These are phyloP conservation scores for Gaeumannomyces tritici DNA, from an alignment of 2,329 filamentous ascomycete species.

Conservation along the genomic window DNA sequence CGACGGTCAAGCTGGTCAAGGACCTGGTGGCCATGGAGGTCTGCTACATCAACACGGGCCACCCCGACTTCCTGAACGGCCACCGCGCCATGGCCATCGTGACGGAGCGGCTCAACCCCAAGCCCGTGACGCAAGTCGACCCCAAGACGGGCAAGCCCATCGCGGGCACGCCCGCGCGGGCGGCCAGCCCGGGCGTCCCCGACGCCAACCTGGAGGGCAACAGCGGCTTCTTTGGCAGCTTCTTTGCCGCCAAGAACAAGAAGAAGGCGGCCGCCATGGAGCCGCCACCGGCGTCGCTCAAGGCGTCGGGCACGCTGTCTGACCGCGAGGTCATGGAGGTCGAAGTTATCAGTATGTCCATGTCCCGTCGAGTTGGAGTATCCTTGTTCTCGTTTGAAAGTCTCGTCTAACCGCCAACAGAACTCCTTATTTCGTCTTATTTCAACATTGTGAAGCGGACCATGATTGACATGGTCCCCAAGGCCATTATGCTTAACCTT, in stretches of 20 bases:
- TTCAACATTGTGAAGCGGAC: constrained; percentile 97
- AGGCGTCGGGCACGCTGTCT: constrained; percentile 85
- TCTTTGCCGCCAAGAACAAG: constrained; percentile 99
- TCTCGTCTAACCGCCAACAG: constrained; percentile 28
- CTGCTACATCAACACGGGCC: constrained; percentile 96
- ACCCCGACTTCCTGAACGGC: constrained; percentile 95
- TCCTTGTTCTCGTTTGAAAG: not conserved
- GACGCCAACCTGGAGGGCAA: constrained; percentile 39
- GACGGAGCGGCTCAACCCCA: constrained; percentile 75
- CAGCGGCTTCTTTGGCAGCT: constrained; percentile 90
- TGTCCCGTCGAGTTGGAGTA: not conserved
- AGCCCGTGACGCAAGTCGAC: constrained; percentile 88
- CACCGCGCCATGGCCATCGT: constrained; percentile 96
- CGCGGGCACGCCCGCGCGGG: constrained; percentile 56
- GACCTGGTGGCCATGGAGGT: constrained; percentile 94
- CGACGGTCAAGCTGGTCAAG: constrained; percentile 90
- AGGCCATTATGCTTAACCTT: constrained; percentile 96
- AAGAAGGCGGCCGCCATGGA: constrained; percentile 99
- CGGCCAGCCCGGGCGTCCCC: constrained; percentile 62
- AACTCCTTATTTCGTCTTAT: constrained; percentile 92
- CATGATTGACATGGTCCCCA: constrained; percentile 99
- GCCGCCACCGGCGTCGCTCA: constrained; percentile 80
- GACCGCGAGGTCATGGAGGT: constrained; percentile 95
- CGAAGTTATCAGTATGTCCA: constrained; percentile 83
- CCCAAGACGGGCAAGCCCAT: constrained; percentile 97